Evolutionary conservation across 2,329 filamentous ascomycete species (phyloP).

Genomic region (Bipolaris bicolor): DNA sequence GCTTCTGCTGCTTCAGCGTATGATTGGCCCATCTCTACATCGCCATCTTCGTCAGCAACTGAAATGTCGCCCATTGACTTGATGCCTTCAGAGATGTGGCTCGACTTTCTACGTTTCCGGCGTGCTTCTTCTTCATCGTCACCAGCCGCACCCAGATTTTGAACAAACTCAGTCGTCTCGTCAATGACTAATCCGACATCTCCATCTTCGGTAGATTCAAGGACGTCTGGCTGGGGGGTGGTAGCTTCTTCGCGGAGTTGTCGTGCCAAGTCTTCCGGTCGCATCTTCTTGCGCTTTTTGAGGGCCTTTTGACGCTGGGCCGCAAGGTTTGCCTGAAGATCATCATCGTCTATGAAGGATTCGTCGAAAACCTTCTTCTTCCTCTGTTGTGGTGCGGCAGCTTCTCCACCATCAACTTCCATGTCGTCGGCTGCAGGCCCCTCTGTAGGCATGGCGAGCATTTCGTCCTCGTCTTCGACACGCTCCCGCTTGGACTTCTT

Average conservation of each 20-base stretch:
- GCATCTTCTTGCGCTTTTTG: slow-evolving; percentile 88
- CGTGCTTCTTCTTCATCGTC: slow-evolving; percentile 50
- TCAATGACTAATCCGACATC: slow-evolving; percentile 86
- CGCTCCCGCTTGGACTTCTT: slow-evolving; percentile 43
- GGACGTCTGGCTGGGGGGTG: slow-evolving; percentile 52
- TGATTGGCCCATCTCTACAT: slow-evolving; percentile 60
- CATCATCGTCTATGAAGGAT: slow-evolving; percentile 86
- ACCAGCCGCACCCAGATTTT: slow-evolving; percentile 68
- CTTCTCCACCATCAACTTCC: slow-evolving; percentile 69
- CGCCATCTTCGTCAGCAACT: slow-evolving; percentile 58
- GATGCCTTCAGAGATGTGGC: slow-evolving; percentile 33
- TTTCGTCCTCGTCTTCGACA: slow-evolving; percentile 64
- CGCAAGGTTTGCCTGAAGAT: slow-evolving; percentile 84
- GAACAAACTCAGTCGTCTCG: slow-evolving; percentile 93
- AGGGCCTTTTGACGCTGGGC: slow-evolving; percentile 81
- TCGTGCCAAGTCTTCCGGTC: slow-evolving; percentile 84
- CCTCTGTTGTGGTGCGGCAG: slow-evolving; percentile 35
- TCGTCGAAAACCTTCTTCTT: slow-evolving; percentile 74
- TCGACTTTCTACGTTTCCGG: slow-evolving; percentile 54
- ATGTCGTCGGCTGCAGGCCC: slow-evolving; percentile 57
- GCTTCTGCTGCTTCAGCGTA: slow-evolving; percentile 60
- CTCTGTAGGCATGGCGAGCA: slow-evolving; percentile 51
- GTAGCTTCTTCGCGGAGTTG: slow-evolving; percentile 72
- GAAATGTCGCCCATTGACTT: slow-evolving; percentile 34
- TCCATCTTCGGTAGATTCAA: slow-evolving; percentile 65